These are phyloP conservation scores for Durio zibethinus DNA, from an alignment of 345 rosid genomes.

Conservation along the genomic window DNA sequence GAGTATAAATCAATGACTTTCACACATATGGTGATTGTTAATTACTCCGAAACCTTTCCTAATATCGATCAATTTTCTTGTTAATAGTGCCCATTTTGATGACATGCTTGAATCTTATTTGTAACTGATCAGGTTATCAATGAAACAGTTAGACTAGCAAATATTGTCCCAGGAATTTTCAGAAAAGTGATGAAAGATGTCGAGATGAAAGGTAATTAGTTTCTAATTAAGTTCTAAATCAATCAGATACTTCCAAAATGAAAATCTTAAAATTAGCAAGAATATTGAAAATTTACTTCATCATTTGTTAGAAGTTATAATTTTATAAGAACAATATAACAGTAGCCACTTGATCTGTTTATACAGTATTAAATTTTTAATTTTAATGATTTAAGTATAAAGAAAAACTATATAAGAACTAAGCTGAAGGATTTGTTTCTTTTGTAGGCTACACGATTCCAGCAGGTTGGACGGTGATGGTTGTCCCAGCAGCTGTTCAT, in stretches of 20 bases:
- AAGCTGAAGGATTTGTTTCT: not conserved
- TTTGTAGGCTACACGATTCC: constrained; percentile 41
- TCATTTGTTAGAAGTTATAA: too few species aligned
- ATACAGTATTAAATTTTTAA: too few species aligned
- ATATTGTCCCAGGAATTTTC: constrained; percentile 26
- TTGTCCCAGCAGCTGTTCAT: constrained; percentile 30
- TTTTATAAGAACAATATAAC: too few species aligned
- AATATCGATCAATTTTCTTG: too few species aligned
- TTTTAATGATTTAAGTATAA: too few species aligned
- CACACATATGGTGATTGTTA: constrained; percentile 33
- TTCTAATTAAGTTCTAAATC: not conserved
- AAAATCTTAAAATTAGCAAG: too few species aligned
- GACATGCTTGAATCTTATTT: not conserved
- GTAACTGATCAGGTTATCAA: constrained; percentile 29
- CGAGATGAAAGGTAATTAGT: constrained; percentile 26
- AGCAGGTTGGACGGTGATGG: constrained; percentile 38
- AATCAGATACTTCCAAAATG: not conserved
- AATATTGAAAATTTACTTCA: too few species aligned
- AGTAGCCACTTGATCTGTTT: too few species aligned
- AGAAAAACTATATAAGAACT: not conserved
- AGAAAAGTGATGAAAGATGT: constrained; percentile 39
- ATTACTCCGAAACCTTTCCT: not conserved
- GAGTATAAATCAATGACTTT: constrained; percentile 49
- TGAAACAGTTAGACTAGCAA: constrained; percentile 40
- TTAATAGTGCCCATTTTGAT: too few species aligned